Percentiles rank a stretch among this genome's conserved stretches.
Evolutionary conservation across 495 filamentous ascomycete species (phyloP).

Genomic region (Lophiotrema nucula): DNA sequence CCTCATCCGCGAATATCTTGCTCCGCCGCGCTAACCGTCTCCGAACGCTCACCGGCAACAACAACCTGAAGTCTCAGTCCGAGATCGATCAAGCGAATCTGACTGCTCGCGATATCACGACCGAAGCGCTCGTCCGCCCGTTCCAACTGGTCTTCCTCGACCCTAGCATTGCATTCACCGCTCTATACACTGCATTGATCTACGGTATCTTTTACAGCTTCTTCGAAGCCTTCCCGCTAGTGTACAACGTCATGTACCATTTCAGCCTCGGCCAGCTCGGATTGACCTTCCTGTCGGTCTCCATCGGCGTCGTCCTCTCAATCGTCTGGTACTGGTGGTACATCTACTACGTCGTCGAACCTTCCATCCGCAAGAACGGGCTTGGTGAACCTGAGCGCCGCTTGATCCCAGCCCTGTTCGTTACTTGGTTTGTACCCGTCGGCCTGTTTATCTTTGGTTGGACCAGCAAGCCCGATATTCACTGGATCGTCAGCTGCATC

Average conservation of each 20-base stretch:
- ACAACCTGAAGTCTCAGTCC: slow-evolving; percentile 35
- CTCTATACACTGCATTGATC: slow-evolving; percentile 61
- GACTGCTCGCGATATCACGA: slow-evolving; percentile 46
- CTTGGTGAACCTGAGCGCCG: slow-evolving; percentile 53
- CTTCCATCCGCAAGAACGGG: slow-evolving; percentile 46
- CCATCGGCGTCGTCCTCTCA: slow-evolving; percentile 56
- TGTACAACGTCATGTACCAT: slow-evolving; percentile 61
- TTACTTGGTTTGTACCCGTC: slow-evolving; percentile 53
- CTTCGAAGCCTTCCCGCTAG: slow-evolving; percentile 74
- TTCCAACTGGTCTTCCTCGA: slow-evolving; percentile 63
- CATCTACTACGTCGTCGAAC: slow-evolving; percentile 53
- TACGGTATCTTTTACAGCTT: slow-evolving; percentile 70
- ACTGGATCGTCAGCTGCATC: slow-evolving; percentile 64
- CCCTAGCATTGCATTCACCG: slow-evolving; percentile 61
- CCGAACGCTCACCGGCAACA: slow-evolving; percentile 42
- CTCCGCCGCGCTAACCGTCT: slow-evolving; percentile 57
- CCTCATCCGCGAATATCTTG: slow-evolving; percentile 53
- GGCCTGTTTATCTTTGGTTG: slow-evolving; percentile 66
- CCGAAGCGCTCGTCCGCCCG: slow-evolving; percentile 62
- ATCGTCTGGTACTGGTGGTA: slow-evolving; percentile 54
- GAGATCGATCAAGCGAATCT: slow-evolving; percentile 49
- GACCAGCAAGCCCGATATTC: slow-evolving; percentile 54
- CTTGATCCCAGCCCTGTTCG: slow-evolving; percentile 57
- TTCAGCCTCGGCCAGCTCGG: slow-evolving; percentile 63
- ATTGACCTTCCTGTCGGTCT: slow-evolving; percentile 63